Evolutionary conservation across 495 filamentous ascomycete genomes (phyloP).

Genomic region (Podospora conica): DNA sequence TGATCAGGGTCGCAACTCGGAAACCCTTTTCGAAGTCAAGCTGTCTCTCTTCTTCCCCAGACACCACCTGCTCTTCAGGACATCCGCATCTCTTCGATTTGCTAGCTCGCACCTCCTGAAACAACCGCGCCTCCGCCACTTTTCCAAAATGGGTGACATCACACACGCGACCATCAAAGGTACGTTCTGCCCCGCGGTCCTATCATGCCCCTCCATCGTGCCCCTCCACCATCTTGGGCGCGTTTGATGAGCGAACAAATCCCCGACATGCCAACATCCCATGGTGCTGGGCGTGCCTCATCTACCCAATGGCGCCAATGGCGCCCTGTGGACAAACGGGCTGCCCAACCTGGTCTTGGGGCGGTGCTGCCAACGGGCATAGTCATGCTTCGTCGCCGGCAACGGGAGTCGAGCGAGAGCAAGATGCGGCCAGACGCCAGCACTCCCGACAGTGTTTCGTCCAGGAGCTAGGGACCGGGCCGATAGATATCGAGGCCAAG

Average conservation of each 20-base stretch:
- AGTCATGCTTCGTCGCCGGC: neutral
- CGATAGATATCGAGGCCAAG: neutral
- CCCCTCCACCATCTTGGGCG: neutral
- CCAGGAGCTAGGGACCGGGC: neutral
- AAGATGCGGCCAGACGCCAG: neutral
- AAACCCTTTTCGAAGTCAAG: constrained; percentile 8
- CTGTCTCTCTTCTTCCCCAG: constrained; percentile 20
- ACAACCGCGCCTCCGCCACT: constrained; percentile 13
- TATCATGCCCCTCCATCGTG: constrained; percentile 7
- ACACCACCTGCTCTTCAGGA: constrained; percentile 17
- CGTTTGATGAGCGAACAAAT: neutral
- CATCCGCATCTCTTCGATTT: constrained; percentile 8
- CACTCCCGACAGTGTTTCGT: neutral
- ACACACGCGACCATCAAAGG: constrained; percentile 32
- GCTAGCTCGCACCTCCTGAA: constrained; percentile 3
- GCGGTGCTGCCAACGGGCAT: neutral
- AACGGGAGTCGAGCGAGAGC: neutral
- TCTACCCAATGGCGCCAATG: neutral
- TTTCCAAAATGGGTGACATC: constrained; percentile 29
- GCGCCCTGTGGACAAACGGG: neutral
- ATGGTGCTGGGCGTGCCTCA: neutral
- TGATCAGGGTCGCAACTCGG: neutral
- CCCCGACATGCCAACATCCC: neutral
- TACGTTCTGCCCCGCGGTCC: constrained; percentile 13
- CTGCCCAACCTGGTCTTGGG: neutral